Conservation (phyloP, 1,284 basidiomycete genomes). For the Cutaneotrichosporon cutaneum region DNA sequence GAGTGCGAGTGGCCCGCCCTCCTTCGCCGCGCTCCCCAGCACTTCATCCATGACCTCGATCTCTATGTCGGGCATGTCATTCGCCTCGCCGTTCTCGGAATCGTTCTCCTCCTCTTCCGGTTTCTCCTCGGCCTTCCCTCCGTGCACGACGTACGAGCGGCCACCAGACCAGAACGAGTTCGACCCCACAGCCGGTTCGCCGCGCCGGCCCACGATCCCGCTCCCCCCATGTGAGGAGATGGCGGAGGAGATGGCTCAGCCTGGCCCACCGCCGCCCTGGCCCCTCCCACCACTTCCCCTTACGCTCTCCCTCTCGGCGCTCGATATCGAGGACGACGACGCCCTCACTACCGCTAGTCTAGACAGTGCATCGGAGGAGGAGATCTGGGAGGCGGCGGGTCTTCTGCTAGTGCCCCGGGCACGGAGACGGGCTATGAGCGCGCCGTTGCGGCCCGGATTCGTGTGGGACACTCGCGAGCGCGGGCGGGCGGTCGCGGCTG, state of each 20-base stretch:
- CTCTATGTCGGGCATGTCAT: too few species aligned
- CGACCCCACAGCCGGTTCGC: neutral
- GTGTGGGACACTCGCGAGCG: neutral
- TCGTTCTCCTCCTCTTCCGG: neutral
- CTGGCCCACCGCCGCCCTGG: neutral
- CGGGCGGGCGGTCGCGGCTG: neutral
- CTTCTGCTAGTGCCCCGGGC: neutral
- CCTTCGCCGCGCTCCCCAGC: neutral
- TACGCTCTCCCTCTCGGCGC: neutral
- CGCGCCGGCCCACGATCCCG: neutral
- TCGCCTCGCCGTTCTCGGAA: neutral
- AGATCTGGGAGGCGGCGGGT: neutral
- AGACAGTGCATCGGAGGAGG: neutral
- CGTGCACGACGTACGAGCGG: too few species aligned
- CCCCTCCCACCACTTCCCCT: neutral
- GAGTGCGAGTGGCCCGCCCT: neutral
- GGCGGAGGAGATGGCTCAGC: neutral
- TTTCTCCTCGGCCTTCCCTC: neutral
- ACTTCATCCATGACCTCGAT: too few species aligned
- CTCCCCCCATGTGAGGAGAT: neutral
- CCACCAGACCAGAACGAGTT: too few species aligned
- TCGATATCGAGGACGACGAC: neutral
- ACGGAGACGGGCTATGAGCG: constrained; percentile 1
- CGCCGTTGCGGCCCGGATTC: neutral
- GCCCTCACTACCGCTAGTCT: constrained; percentile 1